Evolutionary conservation across 2,329 filamentous ascomycete species (phyloP).

Genomic region (Malbranchea cinnamomea): DNA sequence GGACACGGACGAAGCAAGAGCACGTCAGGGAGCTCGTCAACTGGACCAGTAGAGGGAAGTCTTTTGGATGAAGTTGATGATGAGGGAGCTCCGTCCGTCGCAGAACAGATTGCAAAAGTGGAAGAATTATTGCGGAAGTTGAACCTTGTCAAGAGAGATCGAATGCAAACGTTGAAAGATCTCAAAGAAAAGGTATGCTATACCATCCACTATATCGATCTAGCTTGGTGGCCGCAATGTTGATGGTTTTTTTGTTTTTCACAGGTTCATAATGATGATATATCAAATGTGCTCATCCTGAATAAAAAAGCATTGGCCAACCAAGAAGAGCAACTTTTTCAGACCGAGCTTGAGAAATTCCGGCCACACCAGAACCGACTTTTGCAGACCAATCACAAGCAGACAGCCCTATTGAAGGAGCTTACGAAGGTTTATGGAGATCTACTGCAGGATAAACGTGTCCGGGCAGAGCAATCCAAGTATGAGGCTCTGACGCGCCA

Average conservation of each 20-base stretch:
- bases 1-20: slow-evolving; percentile 43
- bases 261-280: slow-evolving; percentile 92
- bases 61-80: slow-evolving; percentile 86
- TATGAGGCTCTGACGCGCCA: slow-evolving; percentile 82
- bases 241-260: not conserved
- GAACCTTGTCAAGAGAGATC: slow-evolving; percentile 80
- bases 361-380: slow-evolving; percentile 81
- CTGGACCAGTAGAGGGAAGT: slow-evolving; percentile 50
- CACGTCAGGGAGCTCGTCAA: slow-evolving; percentile 44
- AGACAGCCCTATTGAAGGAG: slow-evolving; percentile 87
- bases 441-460: slow-evolving; percentile 82
- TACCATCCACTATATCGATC: not conserved
- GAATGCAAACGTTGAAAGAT: slow-evolving; percentile 85
- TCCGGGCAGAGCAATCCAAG: slow-evolving; percentile 85
- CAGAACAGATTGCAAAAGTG: slow-evolving; percentile 76
- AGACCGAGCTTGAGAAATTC: slow-evolving; percentile 96
- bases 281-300: slow-evolving; percentile 88
- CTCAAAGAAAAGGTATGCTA: slow-evolving; percentile 77
- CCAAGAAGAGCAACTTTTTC: slow-evolving; percentile 83
- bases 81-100: slow-evolving; percentile 62
- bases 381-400: slow-evolving; percentile 88
- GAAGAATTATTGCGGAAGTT: slow-evolving; percentile 85
- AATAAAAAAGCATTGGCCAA: slow-evolving; percentile 95
- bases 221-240: not conserved
- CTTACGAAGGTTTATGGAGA: slow-evolving; percentile 75